phyloP scores from a whole-genome alignment of 1,284 basidiomycete species.

The Ganoderma sp. region DNA sequence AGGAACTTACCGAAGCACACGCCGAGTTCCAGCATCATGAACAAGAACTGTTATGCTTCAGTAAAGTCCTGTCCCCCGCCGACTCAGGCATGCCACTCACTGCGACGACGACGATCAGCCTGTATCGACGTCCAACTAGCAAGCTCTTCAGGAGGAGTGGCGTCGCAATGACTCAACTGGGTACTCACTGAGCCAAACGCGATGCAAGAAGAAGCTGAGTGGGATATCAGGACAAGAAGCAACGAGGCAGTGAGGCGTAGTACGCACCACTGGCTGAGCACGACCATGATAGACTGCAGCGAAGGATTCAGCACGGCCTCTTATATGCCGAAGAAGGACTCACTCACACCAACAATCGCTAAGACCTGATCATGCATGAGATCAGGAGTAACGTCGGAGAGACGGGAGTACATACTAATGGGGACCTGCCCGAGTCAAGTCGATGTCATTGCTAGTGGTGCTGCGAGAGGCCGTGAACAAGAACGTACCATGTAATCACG shows the following conservation, averaged over 20 bases:
- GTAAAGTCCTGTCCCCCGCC: not conserved
- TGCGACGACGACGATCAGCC: slow-evolving; percentile 4
- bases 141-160: not conserved
- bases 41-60: not conserved
- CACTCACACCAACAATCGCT: slow-evolving; percentile 8
- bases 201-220: slow-evolving; percentile 12
- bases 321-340: too few species aligned
- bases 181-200: slow-evolving; percentile 13
- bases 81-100: not conserved
- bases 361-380: not conserved
- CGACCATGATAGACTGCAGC: slow-evolving; percentile 8
- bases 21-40: slow-evolving; percentile 6
- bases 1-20: slow-evolving; percentile 5
- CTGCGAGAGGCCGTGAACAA: too few species aligned
- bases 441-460: not conserved
- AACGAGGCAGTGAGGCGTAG: not conserved
- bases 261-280: slow-evolving; percentile 8
- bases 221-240: not conserved
- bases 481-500: not conserved
- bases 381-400: not conserved
- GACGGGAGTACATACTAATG: not conserved
- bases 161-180: too few species aligned
- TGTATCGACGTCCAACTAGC: slow-evolving; percentile 6
- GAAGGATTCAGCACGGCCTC: not conserved
- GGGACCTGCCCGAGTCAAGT: not conserved